These are phyloP conservation scores for sunflower (Helianthus annuus) DNA, from an alignment of 129 eudicot species.

Conservation along the genomic window DNA sequence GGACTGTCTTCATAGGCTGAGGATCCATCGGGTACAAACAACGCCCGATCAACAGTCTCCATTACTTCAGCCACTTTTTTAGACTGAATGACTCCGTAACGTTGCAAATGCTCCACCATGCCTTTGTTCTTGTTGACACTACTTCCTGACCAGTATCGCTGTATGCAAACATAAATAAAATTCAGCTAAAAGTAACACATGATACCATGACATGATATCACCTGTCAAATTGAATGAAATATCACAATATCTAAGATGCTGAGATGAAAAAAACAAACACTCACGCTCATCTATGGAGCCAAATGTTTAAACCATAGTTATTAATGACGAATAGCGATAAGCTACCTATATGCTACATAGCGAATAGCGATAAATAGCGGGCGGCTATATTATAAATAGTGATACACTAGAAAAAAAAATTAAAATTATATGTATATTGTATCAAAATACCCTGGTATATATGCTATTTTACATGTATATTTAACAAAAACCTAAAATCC, in stretches of 20 bases:
- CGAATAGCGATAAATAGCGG: no score
- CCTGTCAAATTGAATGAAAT: conserved; percentile 12
- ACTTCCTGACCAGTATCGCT: conserved; percentile 64
- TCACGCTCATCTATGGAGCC: not conserved
- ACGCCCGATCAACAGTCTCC: conserved; percentile 87
- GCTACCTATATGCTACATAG: no score
- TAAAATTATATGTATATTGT: no score
- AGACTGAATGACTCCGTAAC: conserved; percentile 70
- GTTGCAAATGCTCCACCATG: conserved; percentile 70
- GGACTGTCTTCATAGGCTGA: conserved; percentile 85
- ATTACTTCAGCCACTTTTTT: conserved; percentile 79
- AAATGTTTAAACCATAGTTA: not conserved
- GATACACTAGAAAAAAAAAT: no score
- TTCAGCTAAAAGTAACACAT: conserved; percentile 3
- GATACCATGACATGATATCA: conserved; percentile 18
- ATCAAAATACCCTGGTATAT: no score
- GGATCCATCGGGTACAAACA: conserved; percentile 83
- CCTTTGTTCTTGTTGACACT: conserved; percentile 56
- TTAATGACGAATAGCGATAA: no score
- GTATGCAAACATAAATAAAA: conserved; percentile 39
- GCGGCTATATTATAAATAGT: no score
- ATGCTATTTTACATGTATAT: no score
- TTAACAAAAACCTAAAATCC: no score
- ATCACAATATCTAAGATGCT: not conserved
- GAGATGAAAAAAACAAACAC: not conserved